Conservation (phyloP, 352 stramenopile species). For the Stramenopiles sp. region DNA sequence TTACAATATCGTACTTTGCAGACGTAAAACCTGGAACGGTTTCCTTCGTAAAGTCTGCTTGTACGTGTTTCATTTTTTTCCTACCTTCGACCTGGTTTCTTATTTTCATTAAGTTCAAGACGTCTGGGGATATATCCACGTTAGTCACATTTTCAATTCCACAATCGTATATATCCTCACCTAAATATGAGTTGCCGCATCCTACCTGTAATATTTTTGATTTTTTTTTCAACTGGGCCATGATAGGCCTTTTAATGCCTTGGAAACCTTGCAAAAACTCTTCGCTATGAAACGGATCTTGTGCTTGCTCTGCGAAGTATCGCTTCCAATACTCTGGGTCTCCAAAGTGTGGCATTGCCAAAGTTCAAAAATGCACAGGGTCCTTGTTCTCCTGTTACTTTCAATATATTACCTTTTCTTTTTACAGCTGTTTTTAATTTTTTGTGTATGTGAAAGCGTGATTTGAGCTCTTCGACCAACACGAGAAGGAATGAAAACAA, state of each 20-base stretch:
- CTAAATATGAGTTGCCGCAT: neutral
- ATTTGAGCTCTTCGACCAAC: too few relatives aligned
- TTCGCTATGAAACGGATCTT: neutral
- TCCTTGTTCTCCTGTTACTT: too few relatives aligned
- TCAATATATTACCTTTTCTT: too few relatives aligned
- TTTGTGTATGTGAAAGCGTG: too few relatives aligned
- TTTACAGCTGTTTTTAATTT: too few relatives aligned
- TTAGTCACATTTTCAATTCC: too few relatives aligned
- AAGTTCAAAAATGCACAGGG: too few relatives aligned
- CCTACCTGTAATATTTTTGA: neutral
- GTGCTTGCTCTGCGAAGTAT: neutral
- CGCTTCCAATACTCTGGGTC: neutral
- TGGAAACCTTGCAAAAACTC: neutral
- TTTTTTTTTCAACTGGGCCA: slow-evolving; percentile 4
- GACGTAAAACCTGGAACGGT: neutral
- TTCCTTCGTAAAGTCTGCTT: neutral
- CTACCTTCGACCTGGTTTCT: neutral
- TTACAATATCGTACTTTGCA: neutral
- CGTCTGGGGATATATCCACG: neutral
- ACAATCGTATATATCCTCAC: slow-evolving; percentile 1
- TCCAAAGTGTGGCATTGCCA: slow-evolving; percentile 1
- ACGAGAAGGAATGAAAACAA: too few relatives aligned
- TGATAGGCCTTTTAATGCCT: neutral
- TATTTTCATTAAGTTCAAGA: neutral
- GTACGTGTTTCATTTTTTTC: neutral